Percentiles rank a stretch among this genome's conserved stretches.
These are phyloP conservation scores for Capsella rubella DNA, from an alignment of 441 rosid genomes.

Conservation along the genomic window DNA sequence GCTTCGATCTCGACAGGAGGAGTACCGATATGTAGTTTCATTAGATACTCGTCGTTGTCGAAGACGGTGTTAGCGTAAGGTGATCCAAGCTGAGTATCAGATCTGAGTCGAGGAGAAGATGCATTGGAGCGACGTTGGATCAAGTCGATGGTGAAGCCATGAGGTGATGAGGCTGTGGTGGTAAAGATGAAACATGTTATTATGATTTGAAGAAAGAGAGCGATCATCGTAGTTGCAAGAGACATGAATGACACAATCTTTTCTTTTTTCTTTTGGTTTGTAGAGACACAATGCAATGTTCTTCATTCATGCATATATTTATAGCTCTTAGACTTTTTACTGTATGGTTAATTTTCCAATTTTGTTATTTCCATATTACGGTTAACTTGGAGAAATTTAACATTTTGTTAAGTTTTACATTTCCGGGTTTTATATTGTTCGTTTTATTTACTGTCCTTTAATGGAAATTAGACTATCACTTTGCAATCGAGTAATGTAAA, in stretches of 20 bases:
- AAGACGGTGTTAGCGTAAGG: conserved; percentile 26
- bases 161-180: conserved; percentile 14
- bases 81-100: neutral
- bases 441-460: too few relatives aligned
- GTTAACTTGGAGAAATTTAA: too few relatives aligned
- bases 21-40: conserved; percentile 35
- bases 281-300: neutral
- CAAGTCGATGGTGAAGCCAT: conserved; percentile 36
- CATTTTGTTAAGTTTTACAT: too few relatives aligned
- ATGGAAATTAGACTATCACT: too few relatives aligned
- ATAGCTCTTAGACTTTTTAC: neutral
- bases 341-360: conserved; percentile 7
- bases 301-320: conserved; percentile 1
- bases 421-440: too few relatives aligned
- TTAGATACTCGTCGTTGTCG: neutral
- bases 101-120: conserved; percentile 5
- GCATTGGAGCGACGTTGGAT: conserved; percentile 23
- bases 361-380: neutral
- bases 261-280: neutral
- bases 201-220: conserved; percentile 18
- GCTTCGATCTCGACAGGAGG: conserved; percentile 31
- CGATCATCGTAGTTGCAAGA: neutral
- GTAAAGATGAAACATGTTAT: conserved; percentile 24
- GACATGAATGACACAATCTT: neutral
- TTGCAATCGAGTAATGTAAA: too few relatives aligned